phyloP scores from a whole-genome alignment of 1,139 yeast genomes.

The Pichia sp. region DNA sequence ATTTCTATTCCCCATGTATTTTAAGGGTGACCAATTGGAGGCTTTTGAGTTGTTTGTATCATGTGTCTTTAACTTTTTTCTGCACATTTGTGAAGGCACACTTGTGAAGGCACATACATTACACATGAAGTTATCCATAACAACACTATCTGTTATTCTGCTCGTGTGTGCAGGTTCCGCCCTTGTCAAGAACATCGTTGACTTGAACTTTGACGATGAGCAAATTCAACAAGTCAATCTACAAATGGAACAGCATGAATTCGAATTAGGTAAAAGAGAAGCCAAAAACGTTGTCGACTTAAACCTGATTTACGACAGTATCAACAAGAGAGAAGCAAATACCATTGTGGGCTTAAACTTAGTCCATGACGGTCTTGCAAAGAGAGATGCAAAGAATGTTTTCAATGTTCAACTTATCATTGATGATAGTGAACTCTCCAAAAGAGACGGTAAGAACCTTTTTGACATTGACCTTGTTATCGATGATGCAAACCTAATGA shows the following conservation, averaged over 20 bases:
- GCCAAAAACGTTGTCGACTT: conserved; percentile 20
- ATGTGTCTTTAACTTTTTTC: too few relatives aligned
- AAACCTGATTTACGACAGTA: conserved; percentile 4
- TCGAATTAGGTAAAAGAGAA: conserved; percentile 18
- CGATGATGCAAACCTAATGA: conserved; percentile 17
- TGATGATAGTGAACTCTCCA: conserved; percentile 19
- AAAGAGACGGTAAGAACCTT: conserved; percentile 26
- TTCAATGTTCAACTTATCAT: conserved; percentile 12
- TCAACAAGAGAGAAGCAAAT: too few relatives aligned
- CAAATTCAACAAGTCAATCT: conserved; percentile 7
- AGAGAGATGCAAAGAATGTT: conserved; percentile 26
- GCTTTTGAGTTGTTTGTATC: too few relatives aligned
- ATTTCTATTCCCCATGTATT: too few relatives aligned
- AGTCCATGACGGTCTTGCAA: too few relatives aligned
- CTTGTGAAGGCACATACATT: too few relatives aligned
- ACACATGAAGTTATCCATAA: conserved; percentile 12
- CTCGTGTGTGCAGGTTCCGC: conserved; percentile 10
- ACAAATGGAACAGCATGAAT: conserved; percentile 16
- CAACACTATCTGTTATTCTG: background rate
- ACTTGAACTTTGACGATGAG: conserved; percentile 12
- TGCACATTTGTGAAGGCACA: too few relatives aligned
- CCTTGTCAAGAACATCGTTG: conserved; percentile 22
- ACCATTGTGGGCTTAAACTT: too few relatives aligned
- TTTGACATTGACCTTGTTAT: conserved; percentile 16
- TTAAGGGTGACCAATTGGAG: too few relatives aligned